Conservation (phyloP, 2,329 filamentous ascomycete genomes). For the Diaporthe capsici region DNA sequence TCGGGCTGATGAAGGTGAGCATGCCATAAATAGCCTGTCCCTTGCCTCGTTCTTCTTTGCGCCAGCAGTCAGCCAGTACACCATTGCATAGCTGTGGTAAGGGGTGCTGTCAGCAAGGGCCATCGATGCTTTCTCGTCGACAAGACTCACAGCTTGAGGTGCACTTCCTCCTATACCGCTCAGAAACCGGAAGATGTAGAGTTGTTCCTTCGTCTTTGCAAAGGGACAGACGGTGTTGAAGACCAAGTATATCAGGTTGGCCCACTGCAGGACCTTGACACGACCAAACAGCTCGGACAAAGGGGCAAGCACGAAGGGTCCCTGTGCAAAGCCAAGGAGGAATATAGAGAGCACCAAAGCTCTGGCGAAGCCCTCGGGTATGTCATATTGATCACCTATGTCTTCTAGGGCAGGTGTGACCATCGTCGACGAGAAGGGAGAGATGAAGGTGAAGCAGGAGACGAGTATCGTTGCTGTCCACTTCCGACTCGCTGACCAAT, state of each 20-base stretch:
- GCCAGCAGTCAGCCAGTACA: constrained; percentile 60
- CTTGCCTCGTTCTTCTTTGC: constrained; percentile 55
- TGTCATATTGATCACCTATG: constrained; percentile 24
- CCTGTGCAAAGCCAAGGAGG: constrained; percentile 31
- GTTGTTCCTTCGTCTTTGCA: constrained; percentile 45
- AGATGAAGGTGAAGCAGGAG: constrained; percentile 37
- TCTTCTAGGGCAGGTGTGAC: constrained; percentile 31
- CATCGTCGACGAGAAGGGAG: constrained; percentile 37
- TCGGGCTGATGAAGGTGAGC: constrained; percentile 51
- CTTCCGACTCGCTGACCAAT: constrained; percentile 33
- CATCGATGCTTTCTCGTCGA: fast-evolving
- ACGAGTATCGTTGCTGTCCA: constrained; percentile 34
- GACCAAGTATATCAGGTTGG: constrained; percentile 48
- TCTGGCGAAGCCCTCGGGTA: constrained; percentile 21
- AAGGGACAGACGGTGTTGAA: constrained; percentile 49
- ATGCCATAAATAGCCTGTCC: constrained; percentile 59
- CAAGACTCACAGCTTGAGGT: constrained; percentile 15
- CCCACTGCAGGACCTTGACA: constrained; percentile 47
- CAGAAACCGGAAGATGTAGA: constrained; percentile 50
- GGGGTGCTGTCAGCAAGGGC: background rate
- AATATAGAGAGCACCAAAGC: constrained; percentile 23
- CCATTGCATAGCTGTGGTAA: constrained; percentile 46
- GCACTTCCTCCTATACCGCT: constrained; percentile 50
- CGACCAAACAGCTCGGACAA: constrained; percentile 54
- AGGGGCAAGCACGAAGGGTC: constrained; percentile 51